phyloP scores from a whole-genome alignment of 2,329 filamentous ascomycete species.

The Grosmannia penicillata region DNA sequence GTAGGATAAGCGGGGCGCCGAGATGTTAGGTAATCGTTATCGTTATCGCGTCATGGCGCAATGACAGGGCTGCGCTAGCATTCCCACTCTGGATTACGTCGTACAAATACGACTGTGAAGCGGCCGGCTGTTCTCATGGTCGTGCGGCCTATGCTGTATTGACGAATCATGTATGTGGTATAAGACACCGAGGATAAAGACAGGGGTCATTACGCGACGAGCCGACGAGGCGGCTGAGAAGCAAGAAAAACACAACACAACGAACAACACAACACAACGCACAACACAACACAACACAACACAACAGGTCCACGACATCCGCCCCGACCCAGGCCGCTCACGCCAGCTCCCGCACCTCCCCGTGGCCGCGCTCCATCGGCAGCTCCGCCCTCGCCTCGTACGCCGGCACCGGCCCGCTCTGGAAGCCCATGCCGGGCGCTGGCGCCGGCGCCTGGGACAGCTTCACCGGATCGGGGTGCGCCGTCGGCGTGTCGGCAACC shows the following conservation, averaged over 20 bases:
- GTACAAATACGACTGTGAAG: neutral
- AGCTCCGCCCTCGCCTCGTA: conserved; percentile 16
- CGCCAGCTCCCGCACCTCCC: conserved; percentile 19
- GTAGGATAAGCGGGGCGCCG: neutral
- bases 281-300: too few relatives aligned
- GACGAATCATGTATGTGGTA: too few relatives aligned
- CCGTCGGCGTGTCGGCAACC: too few relatives aligned
- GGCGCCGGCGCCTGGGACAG: conserved; percentile 2
- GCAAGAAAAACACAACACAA: too few relatives aligned
- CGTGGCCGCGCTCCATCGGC: conserved; percentile 15
- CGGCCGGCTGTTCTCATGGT: too few relatives aligned
- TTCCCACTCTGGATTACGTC: neutral
- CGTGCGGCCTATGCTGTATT: too few relatives aligned
- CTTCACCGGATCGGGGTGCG: neutral
- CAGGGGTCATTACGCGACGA: too few relatives aligned
- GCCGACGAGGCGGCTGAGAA: too few relatives aligned
- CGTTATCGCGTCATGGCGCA: too few relatives aligned
- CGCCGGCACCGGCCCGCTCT: conserved; percentile 10
- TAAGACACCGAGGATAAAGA: too few relatives aligned
- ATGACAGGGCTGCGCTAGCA: neutral
- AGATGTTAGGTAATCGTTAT: neutral
- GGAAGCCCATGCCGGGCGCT: conserved; percentile 8
- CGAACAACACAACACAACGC: neutral
- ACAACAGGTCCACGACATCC: too few relatives aligned
- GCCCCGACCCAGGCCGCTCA: too few relatives aligned